Evolutionary conservation across 228 moss, liverwort and hornwort species (phyloP), one percentile per base, ranked within the genome.

Genomic region (Sphagnum magellanicum): DNA sequence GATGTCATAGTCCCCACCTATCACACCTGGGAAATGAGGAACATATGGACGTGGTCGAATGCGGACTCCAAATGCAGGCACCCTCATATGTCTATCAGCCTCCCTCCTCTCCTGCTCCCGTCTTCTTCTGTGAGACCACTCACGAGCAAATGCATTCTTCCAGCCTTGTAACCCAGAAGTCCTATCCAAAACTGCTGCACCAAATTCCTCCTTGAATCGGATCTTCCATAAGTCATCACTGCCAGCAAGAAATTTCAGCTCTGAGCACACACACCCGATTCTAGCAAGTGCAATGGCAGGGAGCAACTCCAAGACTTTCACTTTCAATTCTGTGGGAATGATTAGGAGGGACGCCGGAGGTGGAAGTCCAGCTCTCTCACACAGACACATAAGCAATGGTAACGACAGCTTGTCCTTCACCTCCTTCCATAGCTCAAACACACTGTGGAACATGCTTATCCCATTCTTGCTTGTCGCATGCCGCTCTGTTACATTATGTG

Each of bases 351-450:
- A 98, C n/a, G 93, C 90, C 8, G 97, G 97, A 15, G 97, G 97
- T 48, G 87, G 85, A 3, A 98, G 84, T 32, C 97, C 97, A 6
- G 90, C 88, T 72, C 84, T 90, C 66, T 89, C 97, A 65, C 97
- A 93, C 77, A 98, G 85, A 50, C 81, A 79, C 1, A 93, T 87
- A 15, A 98, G 84, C 69, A 98, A 83, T 9, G 97, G 97, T 16
- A 98, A 79, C 11, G 93, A 98, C 8, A 98, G 74, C 55, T 83
- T 82, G 75, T 98, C 97, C 75, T 98, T 98, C 65, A 89, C 97
- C 70, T 93, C 88, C 77, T 93, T 88, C 97, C 97, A 98, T 4
- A 93, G 81, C 75, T 89, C 91, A 73, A 90, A 98, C 51, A 93
- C 78, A 70, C 90, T 73, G 60, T 78, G 77, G 64, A 88, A 90